These are phyloP conservation scores for Pythium volutum DNA, from an alignment of 352 stramenopile genomes.

Conservation along the genomic window DNA sequence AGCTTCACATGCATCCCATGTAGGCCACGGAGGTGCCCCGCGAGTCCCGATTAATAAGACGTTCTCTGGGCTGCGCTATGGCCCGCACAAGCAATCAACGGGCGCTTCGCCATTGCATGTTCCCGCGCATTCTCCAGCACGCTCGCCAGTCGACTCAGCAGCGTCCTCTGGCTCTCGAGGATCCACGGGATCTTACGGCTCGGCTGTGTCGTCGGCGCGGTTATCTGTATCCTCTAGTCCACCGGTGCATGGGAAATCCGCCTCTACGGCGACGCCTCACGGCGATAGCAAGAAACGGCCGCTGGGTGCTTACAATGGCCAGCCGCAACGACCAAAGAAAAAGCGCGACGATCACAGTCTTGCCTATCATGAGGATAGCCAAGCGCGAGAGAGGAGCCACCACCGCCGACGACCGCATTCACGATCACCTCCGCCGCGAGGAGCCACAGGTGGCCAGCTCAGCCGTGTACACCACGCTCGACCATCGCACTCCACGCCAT, in stretches of 20 bases:
- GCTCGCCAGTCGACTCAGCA: background rate
- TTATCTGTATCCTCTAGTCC: background rate
- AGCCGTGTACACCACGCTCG: background rate
- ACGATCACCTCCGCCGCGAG: background rate
- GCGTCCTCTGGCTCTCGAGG: background rate
- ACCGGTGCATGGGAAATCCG: background rate
- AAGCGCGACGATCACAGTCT: background rate
- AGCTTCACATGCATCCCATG: background rate
- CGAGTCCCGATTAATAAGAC: background rate
- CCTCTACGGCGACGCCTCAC: background rate
- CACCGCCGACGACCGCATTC: background rate
- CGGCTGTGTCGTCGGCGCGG: background rate
- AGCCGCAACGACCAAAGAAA: background rate
- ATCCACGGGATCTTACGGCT: background rate
- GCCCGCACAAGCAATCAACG: background rate
- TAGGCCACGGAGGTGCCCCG: background rate
- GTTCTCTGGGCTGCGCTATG: background rate
- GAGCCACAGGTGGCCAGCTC: too few species aligned
- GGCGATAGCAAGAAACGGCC: constrained; percentile 7
- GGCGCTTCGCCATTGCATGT: background rate
- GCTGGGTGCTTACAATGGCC: background rate
- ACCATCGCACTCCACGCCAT: background rate
- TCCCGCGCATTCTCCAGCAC: background rate
- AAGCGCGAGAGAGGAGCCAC: background rate
- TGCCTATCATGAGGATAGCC: background rate